Evolutionary conservation across 345 rosid species (phyloP).

Genomic region (Populus alba): DNA sequence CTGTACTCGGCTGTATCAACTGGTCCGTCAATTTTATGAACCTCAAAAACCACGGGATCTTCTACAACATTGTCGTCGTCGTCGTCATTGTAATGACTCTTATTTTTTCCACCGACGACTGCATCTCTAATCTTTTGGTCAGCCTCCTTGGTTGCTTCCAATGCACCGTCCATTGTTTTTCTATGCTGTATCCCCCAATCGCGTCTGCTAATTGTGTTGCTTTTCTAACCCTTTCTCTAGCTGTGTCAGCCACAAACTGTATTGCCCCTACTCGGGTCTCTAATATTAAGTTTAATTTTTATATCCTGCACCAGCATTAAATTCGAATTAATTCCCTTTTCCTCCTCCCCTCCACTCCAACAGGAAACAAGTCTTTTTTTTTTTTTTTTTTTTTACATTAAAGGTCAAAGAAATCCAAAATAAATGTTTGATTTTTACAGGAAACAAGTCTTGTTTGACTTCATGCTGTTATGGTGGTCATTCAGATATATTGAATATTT

Average conservation of each 20-base stretch:
- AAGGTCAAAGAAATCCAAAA: no score
- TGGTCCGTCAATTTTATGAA: slow-evolving; percentile 36
- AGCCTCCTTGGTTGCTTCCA: slow-evolving; percentile 40
- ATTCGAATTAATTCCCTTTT: no score
- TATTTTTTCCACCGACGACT: not conserved
- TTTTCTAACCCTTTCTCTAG: slow-evolving; percentile 42
- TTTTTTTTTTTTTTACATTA: no score
- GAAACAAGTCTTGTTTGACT: slow-evolving; percentile 21
- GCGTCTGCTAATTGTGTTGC: slow-evolving; percentile 32
- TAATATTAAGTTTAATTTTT: no score
- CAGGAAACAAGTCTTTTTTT: no score
- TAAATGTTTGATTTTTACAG: no score
- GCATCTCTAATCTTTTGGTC: slow-evolving; percentile 33
- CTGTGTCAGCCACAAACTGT: slow-evolving; percentile 36
- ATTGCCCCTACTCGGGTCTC: slow-evolving; percentile 16
- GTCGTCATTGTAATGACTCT: not conserved
- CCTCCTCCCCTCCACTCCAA: no score
- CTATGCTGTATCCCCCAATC: slow-evolving; percentile 37
- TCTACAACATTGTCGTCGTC: slow-evolving; percentile 31
- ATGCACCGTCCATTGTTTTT: slow-evolving; percentile 41
- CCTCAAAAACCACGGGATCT: slow-evolving; percentile 32
- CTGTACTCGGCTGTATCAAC: slow-evolving; percentile 49
- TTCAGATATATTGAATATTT: no score
- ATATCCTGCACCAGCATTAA: no score
- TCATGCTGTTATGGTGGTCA: no score